Evolutionary conservation across 2,329 filamentous ascomycete species (phyloP).

Genomic region (Hymenoscyphus albidus): DNA sequence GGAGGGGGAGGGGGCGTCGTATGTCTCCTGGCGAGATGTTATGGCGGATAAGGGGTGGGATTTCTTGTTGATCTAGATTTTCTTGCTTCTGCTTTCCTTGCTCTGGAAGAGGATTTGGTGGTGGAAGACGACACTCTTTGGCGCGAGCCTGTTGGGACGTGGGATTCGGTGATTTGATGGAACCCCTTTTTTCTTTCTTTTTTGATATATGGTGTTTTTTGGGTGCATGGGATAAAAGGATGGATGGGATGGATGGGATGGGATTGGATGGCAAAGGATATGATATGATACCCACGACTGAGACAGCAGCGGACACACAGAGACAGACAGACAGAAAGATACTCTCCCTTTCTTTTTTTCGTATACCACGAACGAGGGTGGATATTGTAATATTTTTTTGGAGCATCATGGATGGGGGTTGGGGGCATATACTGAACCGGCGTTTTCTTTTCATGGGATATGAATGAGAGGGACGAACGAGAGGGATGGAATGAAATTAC

Average conservation of each 20-base stretch:
- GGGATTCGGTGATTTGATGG: conserved; percentile 21
- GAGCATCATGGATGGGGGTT: not conserved
- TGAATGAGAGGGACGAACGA: not conserved
- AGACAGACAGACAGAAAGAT: not conserved
- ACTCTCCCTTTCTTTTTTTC: not conserved
- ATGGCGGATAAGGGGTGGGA: conserved; percentile 92
- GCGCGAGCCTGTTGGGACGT: not conserved
- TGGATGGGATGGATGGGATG: not conserved
- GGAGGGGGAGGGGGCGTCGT: conserved; percentile 47
- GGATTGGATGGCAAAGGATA: not conserved
- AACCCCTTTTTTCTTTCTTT: conserved; percentile 10
- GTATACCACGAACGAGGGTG: not conserved
- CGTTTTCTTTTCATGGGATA: not conserved
- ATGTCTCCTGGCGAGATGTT: conserved; percentile 90
- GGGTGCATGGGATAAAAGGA: no score
- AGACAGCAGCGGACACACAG: no score
- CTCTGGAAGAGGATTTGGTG: not conserved
- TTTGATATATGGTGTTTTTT: not conserved
- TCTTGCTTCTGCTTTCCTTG: conserved; percentile 5
- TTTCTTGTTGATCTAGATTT: conserved; percentile 74
- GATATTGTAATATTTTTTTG: not conserved
- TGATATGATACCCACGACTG: conserved; percentile 9
- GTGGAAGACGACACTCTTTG: not conserved
- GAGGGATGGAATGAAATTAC: not conserved
- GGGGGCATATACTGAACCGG: not conserved